Evolutionary conservation across 768 basidiomycete species (phyloP).

Genomic region (Baorangia bicolor): DNA sequence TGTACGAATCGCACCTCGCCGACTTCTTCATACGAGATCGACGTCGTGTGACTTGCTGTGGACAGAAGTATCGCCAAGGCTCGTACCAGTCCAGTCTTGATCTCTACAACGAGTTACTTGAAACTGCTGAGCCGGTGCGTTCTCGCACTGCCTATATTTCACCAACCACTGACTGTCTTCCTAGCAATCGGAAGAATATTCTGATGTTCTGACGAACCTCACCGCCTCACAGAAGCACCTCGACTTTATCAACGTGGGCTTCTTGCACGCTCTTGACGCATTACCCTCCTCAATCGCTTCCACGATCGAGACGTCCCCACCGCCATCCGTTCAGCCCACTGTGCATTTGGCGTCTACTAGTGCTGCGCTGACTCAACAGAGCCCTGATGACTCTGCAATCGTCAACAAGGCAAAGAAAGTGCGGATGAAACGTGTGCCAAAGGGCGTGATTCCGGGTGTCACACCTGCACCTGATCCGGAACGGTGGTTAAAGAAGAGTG

Average conservation of each 20-base stretch:
- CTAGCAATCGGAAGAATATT: constrained; percentile 83
- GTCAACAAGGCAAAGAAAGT: constrained; percentile 47
- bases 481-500: constrained; percentile 86
- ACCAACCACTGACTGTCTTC: constrained; percentile 6
- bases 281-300: constrained; percentile 52
- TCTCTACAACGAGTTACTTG: constrained; percentile 78
- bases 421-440: constrained; percentile 66
- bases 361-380: constrained; percentile 25
- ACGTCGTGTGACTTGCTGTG: constrained; percentile 10
- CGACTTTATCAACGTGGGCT: constrained; percentile 77
- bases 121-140: constrained; percentile 74
- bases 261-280: constrained; percentile 59
- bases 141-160: constrained; percentile 8
- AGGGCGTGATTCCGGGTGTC: constrained; percentile 73
- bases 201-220: constrained; percentile 85
- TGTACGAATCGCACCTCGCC: constrained; percentile 26
- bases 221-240: constrained; percentile 78
- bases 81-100: constrained; percentile 71
- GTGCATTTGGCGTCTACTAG: constrained; percentile 25
- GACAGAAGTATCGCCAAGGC: constrained; percentile 75
- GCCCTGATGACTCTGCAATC: constrained; percentile 36
- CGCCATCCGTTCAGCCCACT: constrained; percentile 46
- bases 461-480: constrained; percentile 85
- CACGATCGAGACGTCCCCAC: constrained; percentile 60
- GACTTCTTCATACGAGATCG: constrained; percentile 23